phyloP scores from a whole-genome alignment of 495 filamentous ascomycete species.

The Letharia columbiana region DNA sequence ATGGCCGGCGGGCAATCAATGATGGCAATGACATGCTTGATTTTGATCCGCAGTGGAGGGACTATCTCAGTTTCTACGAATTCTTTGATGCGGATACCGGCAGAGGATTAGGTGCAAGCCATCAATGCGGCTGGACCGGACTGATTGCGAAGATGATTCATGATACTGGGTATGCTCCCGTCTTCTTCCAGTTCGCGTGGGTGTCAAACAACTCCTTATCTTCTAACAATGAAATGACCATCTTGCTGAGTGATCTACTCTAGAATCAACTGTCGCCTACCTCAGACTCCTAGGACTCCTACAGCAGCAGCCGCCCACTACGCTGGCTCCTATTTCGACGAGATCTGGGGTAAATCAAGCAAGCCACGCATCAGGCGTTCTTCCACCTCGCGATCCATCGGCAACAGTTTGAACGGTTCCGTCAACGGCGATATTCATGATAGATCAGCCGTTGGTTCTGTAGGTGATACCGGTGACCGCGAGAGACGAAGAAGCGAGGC shows the following conservation, averaged over 20 bases:
- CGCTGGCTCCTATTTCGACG: slow-evolving; percentile 65
- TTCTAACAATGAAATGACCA: neutral
- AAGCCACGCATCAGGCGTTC: slow-evolving; percentile 60
- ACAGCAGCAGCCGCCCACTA: slow-evolving; percentile 65
- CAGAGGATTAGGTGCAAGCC: slow-evolving; percentile 80
- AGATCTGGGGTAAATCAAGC: slow-evolving; percentile 56
- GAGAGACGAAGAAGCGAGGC: slow-evolving; percentile 42
- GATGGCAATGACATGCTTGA: slow-evolving; percentile 73
- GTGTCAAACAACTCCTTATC: neutral
- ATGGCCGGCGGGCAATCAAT: slow-evolving; percentile 81
- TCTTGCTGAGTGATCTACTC: slow-evolving; percentile 16
- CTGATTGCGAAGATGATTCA: slow-evolving; percentile 94
- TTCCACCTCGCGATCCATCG: slow-evolving; percentile 78
- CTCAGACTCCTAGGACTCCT: slow-evolving; percentile 85
- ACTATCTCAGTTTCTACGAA: slow-evolving; percentile 92
- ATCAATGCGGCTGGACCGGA: slow-evolving; percentile 98
- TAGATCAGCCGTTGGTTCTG: slow-evolving; percentile 23
- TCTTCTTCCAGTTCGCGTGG: slow-evolving; percentile 17
- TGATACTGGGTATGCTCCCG: slow-evolving; percentile 68
- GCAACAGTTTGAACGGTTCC: slow-evolving; percentile 59
- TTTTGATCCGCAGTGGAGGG: slow-evolving; percentile 85
- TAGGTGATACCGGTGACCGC: slow-evolving; percentile 30
- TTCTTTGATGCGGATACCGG: slow-evolving; percentile 94
- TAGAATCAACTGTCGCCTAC: slow-evolving; percentile 82
- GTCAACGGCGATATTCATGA: slow-evolving; percentile 37